Percentiles rank a stretch among this genome's conserved stretches.
phyloP scores from a whole-genome alignment of 176 grass and related monocot genomes.

The Musa itinerans region DNA sequence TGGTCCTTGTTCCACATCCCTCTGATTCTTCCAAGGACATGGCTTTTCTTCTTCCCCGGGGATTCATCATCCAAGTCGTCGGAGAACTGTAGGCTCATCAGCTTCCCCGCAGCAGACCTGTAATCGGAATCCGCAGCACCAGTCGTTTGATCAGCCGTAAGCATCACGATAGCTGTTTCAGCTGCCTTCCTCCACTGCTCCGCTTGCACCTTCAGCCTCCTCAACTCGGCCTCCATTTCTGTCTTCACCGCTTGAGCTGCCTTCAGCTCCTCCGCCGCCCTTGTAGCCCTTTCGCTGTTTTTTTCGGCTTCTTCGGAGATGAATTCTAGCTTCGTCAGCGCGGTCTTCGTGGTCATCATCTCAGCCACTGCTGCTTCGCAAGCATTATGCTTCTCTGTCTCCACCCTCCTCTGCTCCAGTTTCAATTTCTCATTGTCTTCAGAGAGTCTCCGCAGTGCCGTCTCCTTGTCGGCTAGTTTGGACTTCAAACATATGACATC shows the following conservation, averaged over 20 bases:
- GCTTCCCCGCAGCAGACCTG: slow-evolving; percentile 41
- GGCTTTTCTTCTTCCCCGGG: slow-evolving; percentile 62
- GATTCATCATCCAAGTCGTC: slow-evolving; percentile 68
- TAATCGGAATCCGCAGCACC: slow-evolving; percentile 34
- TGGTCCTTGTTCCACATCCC: slow-evolving; percentile 87
- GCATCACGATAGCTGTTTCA: slow-evolving; percentile 73
- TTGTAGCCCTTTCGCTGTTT: background rate
- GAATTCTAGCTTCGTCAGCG: slow-evolving; percentile 20
- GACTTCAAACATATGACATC: slow-evolving; percentile 24
- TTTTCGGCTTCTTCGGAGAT: slow-evolving; percentile 21
- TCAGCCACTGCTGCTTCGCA: slow-evolving; percentile 37
- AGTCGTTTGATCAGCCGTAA: slow-evolving; percentile 55
- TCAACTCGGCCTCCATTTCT: slow-evolving; percentile 67
- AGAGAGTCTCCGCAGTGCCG: slow-evolving; percentile 23
- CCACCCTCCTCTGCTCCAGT: slow-evolving; percentile 9
- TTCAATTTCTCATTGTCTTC: slow-evolving; percentile 27
- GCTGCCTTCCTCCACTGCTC: slow-evolving; percentile 98
- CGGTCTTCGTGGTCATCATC: background rate
- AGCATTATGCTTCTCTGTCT: slow-evolving; percentile 23
- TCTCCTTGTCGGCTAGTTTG: slow-evolving; percentile 37
- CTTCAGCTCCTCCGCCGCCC: slow-evolving; percentile 14
- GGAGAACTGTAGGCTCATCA: slow-evolving; percentile 27
- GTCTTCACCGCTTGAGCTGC: slow-evolving; percentile 32
- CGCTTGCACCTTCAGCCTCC: slow-evolving; percentile 76
- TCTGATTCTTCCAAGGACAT: slow-evolving; percentile 78